phyloP scores from a whole-genome alignment of 306 rosid genomes.

The Arachis hypogaea region DNA sequence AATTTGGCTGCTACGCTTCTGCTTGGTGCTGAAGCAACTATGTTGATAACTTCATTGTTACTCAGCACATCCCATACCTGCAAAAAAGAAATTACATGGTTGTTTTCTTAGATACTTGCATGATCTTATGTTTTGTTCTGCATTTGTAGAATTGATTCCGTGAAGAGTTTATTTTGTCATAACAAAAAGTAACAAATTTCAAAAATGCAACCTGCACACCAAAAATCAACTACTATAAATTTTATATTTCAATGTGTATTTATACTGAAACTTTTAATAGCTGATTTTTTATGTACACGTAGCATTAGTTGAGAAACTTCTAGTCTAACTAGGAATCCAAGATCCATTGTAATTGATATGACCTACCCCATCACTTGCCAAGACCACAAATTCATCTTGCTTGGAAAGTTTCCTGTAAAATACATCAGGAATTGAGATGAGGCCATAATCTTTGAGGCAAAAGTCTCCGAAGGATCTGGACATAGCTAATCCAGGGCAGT shows the following conservation, averaged over 20 bases:
- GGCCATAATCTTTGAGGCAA: constrained; percentile 90
- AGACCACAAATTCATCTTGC: constrained; percentile 74
- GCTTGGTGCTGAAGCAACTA: constrained; percentile 72
- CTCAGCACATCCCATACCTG: constrained; percentile 93
- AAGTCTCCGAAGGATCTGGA: constrained; percentile 95
- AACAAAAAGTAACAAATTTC: too few relatives aligned
- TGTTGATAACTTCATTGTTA: constrained; percentile 71
- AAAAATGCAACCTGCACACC: too few relatives aligned
- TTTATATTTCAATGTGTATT: too few relatives aligned
- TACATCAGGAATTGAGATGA: constrained; percentile 74
- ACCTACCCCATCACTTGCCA: constrained; percentile 94
- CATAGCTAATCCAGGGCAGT: constrained; percentile 97
- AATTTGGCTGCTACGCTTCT: constrained; percentile 68
- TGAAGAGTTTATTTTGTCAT: too few relatives aligned
- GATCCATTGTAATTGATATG: not conserved
- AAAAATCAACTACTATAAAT: too few relatives aligned
- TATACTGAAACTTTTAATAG: too few relatives aligned
- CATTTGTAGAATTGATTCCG: too few relatives aligned
- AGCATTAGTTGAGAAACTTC: too few relatives aligned
- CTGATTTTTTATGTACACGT: too few relatives aligned
- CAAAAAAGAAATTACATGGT: not conserved
- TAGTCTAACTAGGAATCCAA: too few relatives aligned
- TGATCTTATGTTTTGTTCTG: not conserved
- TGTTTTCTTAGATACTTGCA: constrained; percentile 4
- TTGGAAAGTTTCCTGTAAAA: constrained; percentile 60